Percentiles rank a stretch among this genome's conserved stretches.
These are phyloP conservation scores for Silene coronaria DNA, from an alignment of 179 eudicot species.

Conservation along the genomic window DNA sequence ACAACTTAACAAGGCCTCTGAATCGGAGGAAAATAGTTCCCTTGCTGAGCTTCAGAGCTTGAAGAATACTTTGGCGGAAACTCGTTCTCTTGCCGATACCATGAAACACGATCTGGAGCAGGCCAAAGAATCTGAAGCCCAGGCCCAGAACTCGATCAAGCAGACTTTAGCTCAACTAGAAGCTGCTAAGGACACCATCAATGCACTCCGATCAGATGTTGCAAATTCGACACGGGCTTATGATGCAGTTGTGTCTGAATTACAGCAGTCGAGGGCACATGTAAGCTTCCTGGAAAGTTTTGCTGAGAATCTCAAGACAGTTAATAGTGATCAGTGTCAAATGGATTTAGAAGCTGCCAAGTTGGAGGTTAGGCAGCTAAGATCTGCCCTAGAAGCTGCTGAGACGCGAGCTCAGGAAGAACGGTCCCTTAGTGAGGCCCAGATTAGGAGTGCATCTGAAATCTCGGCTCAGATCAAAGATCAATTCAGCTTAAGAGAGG, in stretches of 20 bases:
- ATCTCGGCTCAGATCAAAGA: constrained; percentile 39
- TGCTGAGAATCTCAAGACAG: constrained; percentile 28
- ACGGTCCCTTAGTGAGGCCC: constrained; percentile 27
- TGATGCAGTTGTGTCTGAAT: constrained; percentile 38
- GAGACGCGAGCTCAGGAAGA: constrained; percentile 57
- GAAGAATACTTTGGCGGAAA: constrained; percentile 54
- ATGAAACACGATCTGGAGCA: constrained; percentile 53
- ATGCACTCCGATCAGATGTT: constrained; percentile 45
- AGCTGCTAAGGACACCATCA: constrained; percentile 56
- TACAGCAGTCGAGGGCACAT: constrained; percentile 61
- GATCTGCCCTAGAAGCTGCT: constrained; percentile 49
- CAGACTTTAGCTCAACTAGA: constrained; percentile 68
- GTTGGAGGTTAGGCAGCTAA: constrained; percentile 43
- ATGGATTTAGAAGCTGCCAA: constrained; percentile 38
- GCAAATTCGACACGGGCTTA: constrained; percentile 36
- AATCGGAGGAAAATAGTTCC: constrained; percentile 30
- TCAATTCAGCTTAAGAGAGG: constrained; percentile 41
- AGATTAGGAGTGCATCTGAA: constrained; percentile 46
- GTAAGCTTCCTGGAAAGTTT: constrained; percentile 51
- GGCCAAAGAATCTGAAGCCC: constrained; percentile 58
- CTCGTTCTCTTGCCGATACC: constrained; percentile 40
- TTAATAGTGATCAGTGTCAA: constrained; percentile 23
- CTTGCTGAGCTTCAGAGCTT: constrained; percentile 45
- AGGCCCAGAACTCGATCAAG: constrained; percentile 41
- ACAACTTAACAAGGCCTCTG: constrained; percentile 47